Evolutionary conservation across 2,329 filamentous ascomycete genomes (phyloP).

Genomic region (Plenodomus biglobosus): DNA sequence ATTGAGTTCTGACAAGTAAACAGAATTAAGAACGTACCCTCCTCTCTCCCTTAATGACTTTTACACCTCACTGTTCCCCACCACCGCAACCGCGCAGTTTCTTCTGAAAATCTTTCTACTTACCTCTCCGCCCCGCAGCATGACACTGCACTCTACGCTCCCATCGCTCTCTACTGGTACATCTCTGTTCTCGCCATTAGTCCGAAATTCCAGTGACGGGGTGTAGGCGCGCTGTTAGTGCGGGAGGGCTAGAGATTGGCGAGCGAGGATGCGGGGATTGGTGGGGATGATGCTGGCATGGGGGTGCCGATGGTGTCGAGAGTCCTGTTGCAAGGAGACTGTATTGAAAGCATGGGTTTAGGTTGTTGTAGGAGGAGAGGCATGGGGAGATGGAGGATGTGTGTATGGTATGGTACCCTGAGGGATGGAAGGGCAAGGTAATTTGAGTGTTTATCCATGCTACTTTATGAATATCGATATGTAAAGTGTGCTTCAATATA

Average conservation of each 20-base stretch:
- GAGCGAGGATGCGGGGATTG: slow-evolving; percentile 1
- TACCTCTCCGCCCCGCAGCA: not conserved
- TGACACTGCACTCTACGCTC: not conserved
- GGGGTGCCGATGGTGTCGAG: slow-evolving; percentile 22
- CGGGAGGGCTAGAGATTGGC: slow-evolving; percentile 17
- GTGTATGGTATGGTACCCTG: slow-evolving; percentile 19
- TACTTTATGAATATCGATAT: too few relatives aligned
- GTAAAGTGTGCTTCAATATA: too few relatives aligned
- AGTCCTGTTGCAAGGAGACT: slow-evolving; percentile 17
- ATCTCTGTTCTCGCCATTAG: slow-evolving; percentile 17
- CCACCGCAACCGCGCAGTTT: not conserved
- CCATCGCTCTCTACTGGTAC: slow-evolving; percentile 18
- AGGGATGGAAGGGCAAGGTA: not conserved
- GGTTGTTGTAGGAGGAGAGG: slow-evolving; percentile 7
- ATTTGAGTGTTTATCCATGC: too few relatives aligned
- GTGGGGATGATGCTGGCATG: not conserved
- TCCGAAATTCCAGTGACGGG: slow-evolving; percentile 19
- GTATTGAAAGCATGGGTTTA: slow-evolving; percentile 24
- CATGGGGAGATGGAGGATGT: slow-evolving; percentile 10
- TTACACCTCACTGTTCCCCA: not conserved
- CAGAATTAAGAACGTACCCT: not conserved
- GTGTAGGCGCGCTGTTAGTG: slow-evolving; percentile 19
- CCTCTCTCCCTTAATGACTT: not conserved
- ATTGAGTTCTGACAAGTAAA: too few relatives aligned
- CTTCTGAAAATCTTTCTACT: not conserved